phyloP scores from a whole-genome alignment of 1,139 yeast species.

The Saccharomyces hybrid region DNA sequence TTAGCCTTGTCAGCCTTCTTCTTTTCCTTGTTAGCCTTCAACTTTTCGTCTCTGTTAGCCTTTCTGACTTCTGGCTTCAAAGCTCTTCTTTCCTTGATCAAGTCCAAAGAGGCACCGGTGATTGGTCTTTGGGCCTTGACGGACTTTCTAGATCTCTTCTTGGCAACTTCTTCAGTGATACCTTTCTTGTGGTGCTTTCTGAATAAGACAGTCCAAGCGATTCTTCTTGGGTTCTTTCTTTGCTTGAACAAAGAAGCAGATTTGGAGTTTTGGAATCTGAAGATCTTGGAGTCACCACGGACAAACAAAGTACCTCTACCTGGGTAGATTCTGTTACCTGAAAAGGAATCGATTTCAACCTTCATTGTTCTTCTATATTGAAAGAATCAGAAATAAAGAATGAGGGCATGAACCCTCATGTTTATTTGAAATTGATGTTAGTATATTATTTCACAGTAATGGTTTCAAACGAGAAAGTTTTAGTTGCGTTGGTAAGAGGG shows the following conservation, averaged over 20 bases:
- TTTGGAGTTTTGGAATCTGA: slow-evolving; percentile 98
- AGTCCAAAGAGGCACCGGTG: slow-evolving; percentile 98
- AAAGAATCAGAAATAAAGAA: not conserved
- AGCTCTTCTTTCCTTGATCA: slow-evolving; percentile 94
- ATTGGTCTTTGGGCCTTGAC: slow-evolving; percentile 98
- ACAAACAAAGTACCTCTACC: slow-evolving; percentile 99
- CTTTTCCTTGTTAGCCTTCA: slow-evolving; percentile 88
- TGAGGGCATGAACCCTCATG: not conserved
- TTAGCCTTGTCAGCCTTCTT: slow-evolving; percentile 88
- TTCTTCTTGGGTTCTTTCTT: slow-evolving; percentile 99
- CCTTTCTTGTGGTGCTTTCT: slow-evolving; percentile 99
- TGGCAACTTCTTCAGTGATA: slow-evolving; percentile 93
- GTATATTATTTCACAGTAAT: not conserved
- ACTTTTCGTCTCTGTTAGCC: slow-evolving; percentile 91
- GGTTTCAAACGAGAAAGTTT: not conserved
- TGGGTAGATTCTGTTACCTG: slow-evolving; percentile 99
- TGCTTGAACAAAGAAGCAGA: slow-evolving; percentile 96
- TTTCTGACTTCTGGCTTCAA: slow-evolving; percentile 95
- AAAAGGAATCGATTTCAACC: slow-evolving; percentile 99
- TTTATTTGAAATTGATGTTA: not conserved
- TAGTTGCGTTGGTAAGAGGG: not conserved
- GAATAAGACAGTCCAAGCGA: slow-evolving; percentile 98
- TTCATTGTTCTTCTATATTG: slow-evolving; percentile 51
- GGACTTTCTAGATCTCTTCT: slow-evolving; percentile 95
- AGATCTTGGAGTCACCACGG: slow-evolving; percentile 98